Evolutionary conservation across 1,139 yeast genomes (phyloP), one percentile per base, ranked within the genome.

Genomic region (Magnusiomyces fungicola): DNA sequence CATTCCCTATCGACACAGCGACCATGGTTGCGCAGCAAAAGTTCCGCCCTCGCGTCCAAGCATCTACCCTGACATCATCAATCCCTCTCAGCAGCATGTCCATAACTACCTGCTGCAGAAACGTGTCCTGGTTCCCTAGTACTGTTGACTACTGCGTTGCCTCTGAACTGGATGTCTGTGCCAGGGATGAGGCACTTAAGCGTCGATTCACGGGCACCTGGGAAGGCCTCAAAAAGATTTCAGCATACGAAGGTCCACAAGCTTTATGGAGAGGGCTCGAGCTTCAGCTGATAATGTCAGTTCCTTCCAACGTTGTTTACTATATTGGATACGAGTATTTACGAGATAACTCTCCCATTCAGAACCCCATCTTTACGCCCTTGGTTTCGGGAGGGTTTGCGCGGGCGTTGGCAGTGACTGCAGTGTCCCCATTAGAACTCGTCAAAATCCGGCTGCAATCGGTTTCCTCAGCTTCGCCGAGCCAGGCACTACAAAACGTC

Each of bases 261-360:
- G 83, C 96, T 0, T 71, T 94, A 21, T 92, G 97, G 95, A 71
- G 98, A 46, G 98, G 98, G 0, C 74, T 94, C 33, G 78, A 94
- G 0, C 67, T 92, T 27, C 88, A 95, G 0, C 68, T 92, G 16
- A 56, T 88, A 22, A 94, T 92, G 96, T 88, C 97, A 0, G 72
- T 90, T 0, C 99, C 99, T 0, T 79, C 97, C 1, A 92, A 90
- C 60, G 86, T 92, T 51, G 92, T 92, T 6, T 94, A 92, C 63
- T 92, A 89, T 68, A 85, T 95, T 2, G 96, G 97, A 0, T 92
- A 92, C 63, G 99, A 92, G 59, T 78, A 83, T 54, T 70, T 90
- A 44, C 69, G 96, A 56, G 96, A 88, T 59, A 71, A 72, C 27
- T 82, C 92, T 1, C 90, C 92, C 0, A 61, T 87, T 19, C 61